Evolutionary conservation across 176 grass and related monocot species (phyloP), one percentile per base, ranked within the genome.

Genomic region (Tuctoria greenei): DNA sequence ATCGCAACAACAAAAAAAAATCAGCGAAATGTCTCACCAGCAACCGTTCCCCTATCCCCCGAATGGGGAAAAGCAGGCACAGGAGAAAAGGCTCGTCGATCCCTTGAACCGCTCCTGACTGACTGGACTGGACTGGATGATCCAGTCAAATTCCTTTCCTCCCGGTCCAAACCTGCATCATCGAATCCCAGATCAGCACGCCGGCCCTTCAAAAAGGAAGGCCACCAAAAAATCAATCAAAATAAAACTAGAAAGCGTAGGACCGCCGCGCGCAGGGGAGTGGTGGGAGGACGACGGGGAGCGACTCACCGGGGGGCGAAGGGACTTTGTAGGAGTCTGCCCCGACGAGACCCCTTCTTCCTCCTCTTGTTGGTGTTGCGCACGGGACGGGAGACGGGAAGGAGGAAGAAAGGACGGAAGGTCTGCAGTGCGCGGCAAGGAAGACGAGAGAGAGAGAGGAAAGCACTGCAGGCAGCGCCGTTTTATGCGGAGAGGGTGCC

Each of bases 341-440:
- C 61, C 44, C 38, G 18, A 45, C 2, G 3, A 23, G 3, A 34
- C 37, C 71, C 46, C 63, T 47, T 58, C 58, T 82, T 73, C 66
- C 77, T 23, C 51, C 8, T 21, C 1, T 4, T 86, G 46, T 65
- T 54, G 14, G 71, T 70, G 31, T 81, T 64, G 54, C 72, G 78
- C 70, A 42, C 31, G 24, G 25, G 36, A 42, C 31, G 24, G 25
- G 36, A 43, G 74, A 14, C 0, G 15, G 61, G 1, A 25, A 14
- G 27, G 57, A 4, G 18, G 25, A 21, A 64, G 49, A 7, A 54
- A 21, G 50, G 50, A 50, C 15, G 46, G 18, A 20, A 54, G 42
- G 81, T 41, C 38, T 49, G 83, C 59, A 68, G 64, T 71, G 66
- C 46, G 24, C 66, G 39, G 73, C 28, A 72, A 66, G 79, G 39